phyloP scores from a whole-genome alignment of 192 early-diverging fungal species.

The Radiomyces spectabilis region DNA sequence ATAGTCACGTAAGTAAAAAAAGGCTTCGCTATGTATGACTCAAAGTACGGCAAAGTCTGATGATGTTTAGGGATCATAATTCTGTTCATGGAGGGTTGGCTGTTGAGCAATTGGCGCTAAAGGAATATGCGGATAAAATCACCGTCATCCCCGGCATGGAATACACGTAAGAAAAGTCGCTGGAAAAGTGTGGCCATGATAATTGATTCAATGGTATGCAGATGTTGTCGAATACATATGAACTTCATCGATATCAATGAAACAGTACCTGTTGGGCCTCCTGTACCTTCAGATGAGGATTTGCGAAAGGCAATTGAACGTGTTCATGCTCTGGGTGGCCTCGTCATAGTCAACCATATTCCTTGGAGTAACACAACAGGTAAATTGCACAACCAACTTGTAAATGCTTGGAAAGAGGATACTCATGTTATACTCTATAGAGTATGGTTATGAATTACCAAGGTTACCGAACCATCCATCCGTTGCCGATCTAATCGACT shows the following conservation, averaged over 20 bases:
- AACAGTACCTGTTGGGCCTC: constrained; percentile 36
- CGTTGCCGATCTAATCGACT: constrained; percentile 40
- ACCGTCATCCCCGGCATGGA: constrained; percentile 64
- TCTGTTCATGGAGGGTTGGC: constrained; percentile 51
- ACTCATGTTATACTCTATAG: no score
- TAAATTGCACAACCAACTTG: no score
- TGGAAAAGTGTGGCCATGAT: no score
- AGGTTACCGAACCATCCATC: constrained; percentile 58
- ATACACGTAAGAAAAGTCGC: constrained; percentile 38
- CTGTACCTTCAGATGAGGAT: constrained; percentile 55
- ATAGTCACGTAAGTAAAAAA: constrained; percentile 37
- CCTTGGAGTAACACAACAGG: constrained; percentile 66
- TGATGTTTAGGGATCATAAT: constrained; percentile 55
- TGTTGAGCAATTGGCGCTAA: constrained; percentile 46
- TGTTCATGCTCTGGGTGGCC: constrained; percentile 57
- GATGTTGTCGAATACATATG: constrained; percentile 66
- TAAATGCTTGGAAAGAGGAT: no score
- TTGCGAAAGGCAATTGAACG: constrained; percentile 46
- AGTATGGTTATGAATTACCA: constrained; percentile 42
- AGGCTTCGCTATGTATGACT: not conserved
- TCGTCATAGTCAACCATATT: constrained; percentile 73
- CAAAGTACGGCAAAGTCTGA: not conserved
- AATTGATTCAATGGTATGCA: no score
- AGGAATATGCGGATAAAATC: constrained; percentile 41
- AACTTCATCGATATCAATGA: constrained; percentile 58